Evolutionary conservation across 495 filamentous ascomycete species (phyloP).

Genomic region (Penicillium verhagenii): DNA sequence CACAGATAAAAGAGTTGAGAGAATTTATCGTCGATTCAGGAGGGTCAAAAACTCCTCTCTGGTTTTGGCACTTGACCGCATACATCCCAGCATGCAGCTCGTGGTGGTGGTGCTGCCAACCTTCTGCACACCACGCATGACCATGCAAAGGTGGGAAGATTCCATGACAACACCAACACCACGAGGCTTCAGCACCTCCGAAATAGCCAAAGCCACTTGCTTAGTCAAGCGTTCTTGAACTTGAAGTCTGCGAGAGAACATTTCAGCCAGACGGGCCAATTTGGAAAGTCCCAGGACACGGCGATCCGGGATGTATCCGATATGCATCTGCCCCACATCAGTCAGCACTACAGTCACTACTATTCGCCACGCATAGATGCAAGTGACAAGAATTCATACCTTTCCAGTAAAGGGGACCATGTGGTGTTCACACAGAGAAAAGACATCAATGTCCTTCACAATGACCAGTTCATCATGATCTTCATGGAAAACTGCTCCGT

Average conservation of each 20-base stretch:
- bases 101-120: slow-evolving; percentile 83
- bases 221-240: slow-evolving; percentile 95
- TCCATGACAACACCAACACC: slow-evolving; percentile 98
- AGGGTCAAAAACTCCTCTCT: slow-evolving; percentile 91
- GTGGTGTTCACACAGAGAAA: slow-evolving; percentile 95
- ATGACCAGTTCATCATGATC: slow-evolving; percentile 97
- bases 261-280: slow-evolving; percentile 90
- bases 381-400: slow-evolving; percentile 45
- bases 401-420: slow-evolving; percentile 95
- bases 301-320: slow-evolving; percentile 87
- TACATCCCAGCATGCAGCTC: slow-evolving; percentile 93
- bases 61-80: slow-evolving; percentile 88
- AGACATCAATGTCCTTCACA: slow-evolving; percentile 96
- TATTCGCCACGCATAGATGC: slow-evolving; percentile 10
- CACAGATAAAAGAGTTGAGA: slow-evolving; percentile 9
- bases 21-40: slow-evolving; percentile 57
- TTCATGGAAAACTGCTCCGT: slow-evolving; percentile 94
- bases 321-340: slow-evolving; percentile 77
- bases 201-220: slow-evolving; percentile 91
- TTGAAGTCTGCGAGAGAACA: slow-evolving; percentile 92
- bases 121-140: slow-evolving; percentile 93
- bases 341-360: slow-evolving; percentile 12
- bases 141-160: slow-evolving; percentile 97
- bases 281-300: slow-evolving; percentile 94
- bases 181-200: slow-evolving; percentile 83